A percentile compares a stretch with the other conserved stretches of the same genome.
phyloP scores from a whole-genome alignment of 257 asterid species.

The Verbascum thapsus region DNA sequence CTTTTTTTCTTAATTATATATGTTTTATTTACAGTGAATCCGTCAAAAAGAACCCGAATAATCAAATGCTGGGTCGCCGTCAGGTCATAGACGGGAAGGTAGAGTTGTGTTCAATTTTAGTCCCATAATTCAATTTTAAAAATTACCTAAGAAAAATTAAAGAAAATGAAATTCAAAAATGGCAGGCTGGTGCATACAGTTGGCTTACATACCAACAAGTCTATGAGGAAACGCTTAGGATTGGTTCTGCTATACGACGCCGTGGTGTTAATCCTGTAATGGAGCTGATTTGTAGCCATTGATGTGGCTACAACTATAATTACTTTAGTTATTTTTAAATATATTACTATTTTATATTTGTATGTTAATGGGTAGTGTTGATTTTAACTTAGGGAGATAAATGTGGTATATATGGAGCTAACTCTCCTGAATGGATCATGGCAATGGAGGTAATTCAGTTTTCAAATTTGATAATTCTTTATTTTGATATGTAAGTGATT shows the following conservation, averaged over 20 bases:
- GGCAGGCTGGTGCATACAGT: slow-evolving; percentile 64
- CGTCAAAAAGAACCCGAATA: slow-evolving; percentile 41
- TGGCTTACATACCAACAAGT: slow-evolving; percentile 71
- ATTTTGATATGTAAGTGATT: background rate
- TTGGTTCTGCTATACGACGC: slow-evolving; percentile 78
- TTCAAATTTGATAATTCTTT: background rate
- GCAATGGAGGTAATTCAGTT: slow-evolving; percentile 82
- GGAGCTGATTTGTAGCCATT: no score
- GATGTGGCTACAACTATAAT: no score
- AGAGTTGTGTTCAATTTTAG: background rate
- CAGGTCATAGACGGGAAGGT: slow-evolving; percentile 67
- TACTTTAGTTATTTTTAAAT: no score
- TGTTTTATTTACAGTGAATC: slow-evolving; percentile 62
- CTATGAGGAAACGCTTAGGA: slow-evolving; percentile 47
- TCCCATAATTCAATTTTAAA: no score
- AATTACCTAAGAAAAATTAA: no score
- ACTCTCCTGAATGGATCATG: slow-evolving; percentile 86
- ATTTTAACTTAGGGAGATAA: slow-evolving; percentile 61
- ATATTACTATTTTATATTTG: background rate
- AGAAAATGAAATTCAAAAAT: no score
- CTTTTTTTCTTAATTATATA: no score
- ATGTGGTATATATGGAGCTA: slow-evolving; percentile 90
- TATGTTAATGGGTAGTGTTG: background rate
- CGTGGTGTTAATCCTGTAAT: slow-evolving; percentile 81
- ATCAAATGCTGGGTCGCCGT: slow-evolving; percentile 74